Base-by-base conservation (phyloP, 1,139 yeast species). In the Candida smagusa region DNA sequence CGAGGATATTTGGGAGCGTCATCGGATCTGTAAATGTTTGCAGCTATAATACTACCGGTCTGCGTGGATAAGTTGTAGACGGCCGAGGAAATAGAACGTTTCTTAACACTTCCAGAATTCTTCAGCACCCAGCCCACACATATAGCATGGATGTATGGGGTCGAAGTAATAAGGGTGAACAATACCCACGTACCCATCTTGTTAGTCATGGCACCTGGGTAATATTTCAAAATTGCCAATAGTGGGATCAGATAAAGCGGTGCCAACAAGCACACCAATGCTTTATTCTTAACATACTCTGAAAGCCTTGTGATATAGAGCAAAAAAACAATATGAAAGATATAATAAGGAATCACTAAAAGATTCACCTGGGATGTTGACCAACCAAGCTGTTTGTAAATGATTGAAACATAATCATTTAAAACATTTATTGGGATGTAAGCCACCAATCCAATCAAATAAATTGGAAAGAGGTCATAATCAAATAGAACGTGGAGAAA, bases 11-110 rank as follows among this genome's bases (percentile, higher is more conserved):
- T 50, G 1, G 89, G 89, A 22, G 68, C 68, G 52, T 83, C 89
- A 35, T 69, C 72, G 0, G 57, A 53, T 39, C 80, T 65, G 54
- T 81, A 83, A 19, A 81, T 67, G 47, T 79, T 75, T n/a, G 76
- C 61, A 2, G 74, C 61, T 7, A 73, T 62, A 37, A 81, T 74
- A 31, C 63, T 56, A 2, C 81, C 81, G 1, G 74, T 55, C 54
- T 82, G 88, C 1, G 76, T 79, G 46, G 67, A 67, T 63, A 81
- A 79, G 50, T 81, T 83, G 54, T 79, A 79, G 27, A 81, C 42
- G 0, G 89, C 81, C 2, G 84, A 72, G 19, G 80, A 68, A 8
- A 81, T 73, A 0, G 87, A 74, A 48, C 89, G 64, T 6, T 77
- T 65, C 32, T 79, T 60, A 19, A 82, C 80, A 22, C 81, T 68